Evolutionary conservation across 192 early-diverging fungal species (phyloP).

Genomic region (Mortierella claussenii): DNA sequence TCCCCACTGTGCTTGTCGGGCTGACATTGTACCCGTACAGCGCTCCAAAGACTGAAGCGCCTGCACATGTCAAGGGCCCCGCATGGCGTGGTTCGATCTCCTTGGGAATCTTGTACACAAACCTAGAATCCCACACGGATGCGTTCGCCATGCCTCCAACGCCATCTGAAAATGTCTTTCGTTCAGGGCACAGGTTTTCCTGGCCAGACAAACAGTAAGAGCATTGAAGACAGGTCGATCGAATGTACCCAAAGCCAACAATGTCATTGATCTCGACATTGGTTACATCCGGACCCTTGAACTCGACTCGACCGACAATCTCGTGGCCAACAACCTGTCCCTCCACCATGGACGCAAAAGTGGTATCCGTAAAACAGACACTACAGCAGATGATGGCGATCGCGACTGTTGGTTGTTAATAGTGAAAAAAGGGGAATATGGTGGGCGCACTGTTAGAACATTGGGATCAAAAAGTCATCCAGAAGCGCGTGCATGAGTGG

Average conservation of each 20-base stretch:
- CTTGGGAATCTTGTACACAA: slow-evolving; percentile 73
- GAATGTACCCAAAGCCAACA: slow-evolving; percentile 70
- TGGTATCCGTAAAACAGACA: slow-evolving; percentile 48
- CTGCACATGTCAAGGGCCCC: slow-evolving; percentile 85
- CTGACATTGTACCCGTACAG: slow-evolving; percentile 69
- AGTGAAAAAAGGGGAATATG: not conserved
- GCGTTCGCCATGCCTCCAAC: slow-evolving; percentile 72
- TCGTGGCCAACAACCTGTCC: slow-evolving; percentile 75
- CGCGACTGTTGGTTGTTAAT: slow-evolving; percentile 7
- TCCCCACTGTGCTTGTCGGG: slow-evolving; percentile 71
- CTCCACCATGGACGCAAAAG: slow-evolving; percentile 36
- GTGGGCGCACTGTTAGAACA: too few species aligned
- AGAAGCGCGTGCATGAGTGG: too few species aligned
- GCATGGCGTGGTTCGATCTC: slow-evolving; percentile 64
- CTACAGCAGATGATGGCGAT: slow-evolving; percentile 41
- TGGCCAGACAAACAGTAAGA: slow-evolving; percentile 57
- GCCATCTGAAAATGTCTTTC: slow-evolving; percentile 64
- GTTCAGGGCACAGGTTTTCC: slow-evolving; percentile 64
- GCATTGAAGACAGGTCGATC: slow-evolving; percentile 65
- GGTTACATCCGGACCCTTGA: slow-evolving; percentile 65
- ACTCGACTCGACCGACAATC: slow-evolving; percentile 70
- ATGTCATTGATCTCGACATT: slow-evolving; percentile 67
- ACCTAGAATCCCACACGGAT: slow-evolving; percentile 58
- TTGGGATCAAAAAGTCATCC: too few species aligned
- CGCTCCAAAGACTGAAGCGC: slow-evolving; percentile 79